phyloP scores from a whole-genome alignment of 108 stramenopile species.

The Cyclotella cryptica region DNA sequence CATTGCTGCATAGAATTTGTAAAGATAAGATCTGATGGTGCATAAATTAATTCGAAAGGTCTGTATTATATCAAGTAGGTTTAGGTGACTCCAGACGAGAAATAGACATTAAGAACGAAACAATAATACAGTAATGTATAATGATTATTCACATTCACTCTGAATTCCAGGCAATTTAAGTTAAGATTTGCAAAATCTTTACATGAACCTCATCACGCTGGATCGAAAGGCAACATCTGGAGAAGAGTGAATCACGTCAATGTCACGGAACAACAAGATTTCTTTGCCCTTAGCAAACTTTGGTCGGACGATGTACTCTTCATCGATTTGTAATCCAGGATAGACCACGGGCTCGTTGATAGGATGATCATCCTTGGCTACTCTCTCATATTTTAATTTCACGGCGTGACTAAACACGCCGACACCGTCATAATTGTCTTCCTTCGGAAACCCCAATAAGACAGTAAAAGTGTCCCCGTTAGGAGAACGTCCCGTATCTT shows the following conservation, averaged over 20 bases:
- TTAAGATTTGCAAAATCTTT: slow-evolving; percentile 7
- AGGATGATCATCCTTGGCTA: slow-evolving; percentile 57
- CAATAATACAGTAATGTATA: too few species aligned
- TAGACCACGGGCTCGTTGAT: slow-evolving; percentile 71
- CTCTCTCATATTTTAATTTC: slow-evolving; percentile 53
- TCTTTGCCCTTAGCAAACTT: slow-evolving; percentile 62
- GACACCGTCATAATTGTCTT: slow-evolving; percentile 63
- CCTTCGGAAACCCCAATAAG: slow-evolving; percentile 76
- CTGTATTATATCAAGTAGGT: neutral
- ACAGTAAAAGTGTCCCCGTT: slow-evolving; percentile 62
- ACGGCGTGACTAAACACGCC: slow-evolving; percentile 83
- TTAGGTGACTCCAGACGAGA: neutral
- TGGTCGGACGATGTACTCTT: slow-evolving; percentile 71
- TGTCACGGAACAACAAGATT: slow-evolving; percentile 72
- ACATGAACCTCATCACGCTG: slow-evolving; percentile 88
- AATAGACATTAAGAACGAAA: too few species aligned
- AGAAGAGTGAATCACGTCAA: slow-evolving; percentile 77
- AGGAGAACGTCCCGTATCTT: slow-evolving; percentile 65
- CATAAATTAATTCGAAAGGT: neutral
- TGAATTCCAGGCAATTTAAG: too few species aligned
- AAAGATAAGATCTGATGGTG: neutral
- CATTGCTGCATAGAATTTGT: neutral
- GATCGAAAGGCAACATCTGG: slow-evolving; percentile 80
- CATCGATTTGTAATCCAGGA: slow-evolving; percentile 52
- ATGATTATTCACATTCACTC: neutral